Base-by-base conservation (phyloP, 2,329 filamentous ascomycete genomes). In the Botryotinia narcissicola region DNA sequence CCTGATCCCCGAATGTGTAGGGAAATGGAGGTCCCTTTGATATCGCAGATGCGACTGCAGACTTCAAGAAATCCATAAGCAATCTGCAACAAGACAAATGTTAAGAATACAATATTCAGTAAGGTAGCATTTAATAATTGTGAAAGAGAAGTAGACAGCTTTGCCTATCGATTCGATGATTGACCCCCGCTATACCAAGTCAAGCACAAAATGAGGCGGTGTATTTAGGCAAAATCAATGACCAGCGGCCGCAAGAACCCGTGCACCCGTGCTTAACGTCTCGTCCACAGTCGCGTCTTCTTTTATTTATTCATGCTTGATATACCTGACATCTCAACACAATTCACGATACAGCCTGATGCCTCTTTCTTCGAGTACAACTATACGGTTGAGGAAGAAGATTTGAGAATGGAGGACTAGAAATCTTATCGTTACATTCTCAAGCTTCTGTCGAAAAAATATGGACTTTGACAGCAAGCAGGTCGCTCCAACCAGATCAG, bases 61-160 rank as follows among this genome's bases (percentile, higher is more conserved):
- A 98, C 84, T 98, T 98, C 81, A 99, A 89, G 81, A 98, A 98
- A 83, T 99, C 95, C 96, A 99, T 99, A 78, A 78, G 29, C 48
- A 66, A 59, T 29, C 44, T 22, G 51, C n/a, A 64, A 71, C 46
- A 37, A 64, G n/a, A 61, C 20, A 37, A 42, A 68, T 18, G 44
- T 59, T 54, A 63, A 46, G 35, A 57, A 68, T 57, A 60, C 20
- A 64, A 71, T 59, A 59, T 22, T 54, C 20, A 54, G 25, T 54
- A n/a, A 32, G 8, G 46, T 14, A 20, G 37, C 60, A 61, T 62
- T 68, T 68, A 48, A 54, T n/a, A 46, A 64, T 63, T n/a, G n/a
- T 54, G 37, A 69, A 48, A 66, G 70, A 48, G 63, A 72, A 69
- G 63, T 69, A 69, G 63, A 72, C 63, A 72, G 63, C 62, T 72